These are phyloP conservation scores for Karstenula rhodostoma DNA, from an alignment of 2,329 filamentous ascomycete genomes.

Conservation along the genomic window DNA sequence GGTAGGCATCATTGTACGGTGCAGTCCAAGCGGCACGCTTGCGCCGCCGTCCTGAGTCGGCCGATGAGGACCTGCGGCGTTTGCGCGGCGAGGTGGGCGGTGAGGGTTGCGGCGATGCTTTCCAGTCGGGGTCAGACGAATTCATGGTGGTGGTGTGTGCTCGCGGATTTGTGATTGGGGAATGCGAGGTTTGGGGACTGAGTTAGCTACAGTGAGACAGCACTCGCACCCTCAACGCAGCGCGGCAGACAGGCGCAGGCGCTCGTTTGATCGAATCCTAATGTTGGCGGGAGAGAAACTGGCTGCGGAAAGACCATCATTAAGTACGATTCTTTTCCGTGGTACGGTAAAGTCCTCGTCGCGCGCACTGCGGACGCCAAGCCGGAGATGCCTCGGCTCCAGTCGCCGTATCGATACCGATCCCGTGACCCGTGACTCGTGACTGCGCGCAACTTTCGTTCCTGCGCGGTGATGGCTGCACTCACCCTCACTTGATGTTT, in stretches of 20 bases:
- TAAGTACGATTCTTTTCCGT: neutral
- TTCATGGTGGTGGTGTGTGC: conserved; percentile 14
- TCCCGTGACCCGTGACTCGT: conserved; percentile 13
- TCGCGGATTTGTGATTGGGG: neutral
- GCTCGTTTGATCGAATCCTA: neutral
- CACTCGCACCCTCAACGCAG: neutral
- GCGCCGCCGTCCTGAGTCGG: conserved; percentile 23
- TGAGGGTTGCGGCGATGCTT: conserved; percentile 8
- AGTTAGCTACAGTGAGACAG: neutral
- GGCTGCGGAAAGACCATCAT: neutral
- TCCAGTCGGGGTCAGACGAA: conserved; percentile 20
- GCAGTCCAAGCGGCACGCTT: conserved; percentile 42
- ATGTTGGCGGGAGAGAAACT: neutral
- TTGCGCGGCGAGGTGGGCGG: conserved; percentile 32
- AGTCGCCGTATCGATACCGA: conserved; percentile 4
- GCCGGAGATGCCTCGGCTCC: conserved; percentile 17
- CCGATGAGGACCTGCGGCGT: conserved; percentile 33
- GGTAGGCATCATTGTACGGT: conserved; percentile 57
- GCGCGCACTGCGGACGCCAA: conserved; percentile 6
- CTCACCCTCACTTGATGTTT: conserved; percentile 39
- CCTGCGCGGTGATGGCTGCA: conserved; percentile 6
- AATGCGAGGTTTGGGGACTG: neutral
- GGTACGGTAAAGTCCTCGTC: neutral
- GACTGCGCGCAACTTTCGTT: conserved; percentile 34
- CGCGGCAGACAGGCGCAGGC: neutral